Evolutionary conservation across 352 stramenopile species (phyloP), one percentile per base, ranked within the genome.

Genomic region (Albugo laibachii): DNA sequence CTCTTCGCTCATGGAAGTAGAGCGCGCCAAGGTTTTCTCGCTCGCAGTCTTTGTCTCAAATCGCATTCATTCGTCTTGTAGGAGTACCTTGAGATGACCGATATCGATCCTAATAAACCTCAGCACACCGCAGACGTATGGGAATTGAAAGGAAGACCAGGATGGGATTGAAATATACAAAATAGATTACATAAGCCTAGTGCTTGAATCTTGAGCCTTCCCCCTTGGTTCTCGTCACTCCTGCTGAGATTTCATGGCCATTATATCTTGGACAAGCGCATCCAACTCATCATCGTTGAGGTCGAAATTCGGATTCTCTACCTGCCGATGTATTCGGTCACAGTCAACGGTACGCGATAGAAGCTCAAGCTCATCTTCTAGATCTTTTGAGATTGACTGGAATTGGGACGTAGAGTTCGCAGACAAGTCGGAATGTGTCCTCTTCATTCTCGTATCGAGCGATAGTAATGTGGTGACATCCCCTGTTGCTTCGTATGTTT

Each of bases 191-290:
- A 27, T 24, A 49, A 44, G 41, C 38, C 15, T n/a, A 53, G 39
- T 37, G 14, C 19, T 16, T 61, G 48, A 16, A 49, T 56, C 18
- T 49, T 55, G 34, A n/a, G n/a, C 48, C 41, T 44, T 55, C 43
- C 39, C 55, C 43, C 56, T 8, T 55, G 39, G 53, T 53, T 36
- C 53, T 52, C 45, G 47, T 37, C 49, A 52, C 40, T 18, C 41
- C 14, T 35, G 15, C 50, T 38, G 5, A 36, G 51, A 83, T 77
- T 14, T 83, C 54, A 70, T 69, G 83, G 37, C 82, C 75, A 44
- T 87, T 68, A 68, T 84, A 82, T 20, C 72, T 71, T 48, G 83
- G 71, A 43, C 84, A 53, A 54, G 84, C 75, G 5, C 68, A 66
- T 42, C 72, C 70, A 27, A 82, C 54, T 49, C 69, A 69, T 20